A percentile compares a stretch with the other conserved stretches of the same genome.
These are phyloP conservation scores for Lasiosphaeriaceae sp. DNA, from an alignment of 495 filamentous ascomycete species.

Conservation along the genomic window DNA sequence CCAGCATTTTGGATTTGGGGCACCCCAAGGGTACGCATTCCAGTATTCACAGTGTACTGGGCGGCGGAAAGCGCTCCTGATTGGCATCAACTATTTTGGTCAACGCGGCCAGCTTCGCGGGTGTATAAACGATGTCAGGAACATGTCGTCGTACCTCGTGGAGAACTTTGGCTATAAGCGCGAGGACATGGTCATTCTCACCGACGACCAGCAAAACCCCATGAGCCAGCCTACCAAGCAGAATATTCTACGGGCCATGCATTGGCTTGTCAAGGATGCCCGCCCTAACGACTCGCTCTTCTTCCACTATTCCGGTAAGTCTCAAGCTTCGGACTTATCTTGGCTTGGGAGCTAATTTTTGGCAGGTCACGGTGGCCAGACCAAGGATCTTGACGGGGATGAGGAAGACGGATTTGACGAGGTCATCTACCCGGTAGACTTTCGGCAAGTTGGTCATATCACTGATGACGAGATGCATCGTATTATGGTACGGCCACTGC, in stretches of 20 bases:
- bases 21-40: slow-evolving; percentile 74
- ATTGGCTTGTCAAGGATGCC: slow-evolving; percentile 96
- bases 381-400: slow-evolving; percentile 91
- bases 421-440: slow-evolving; percentile 97
- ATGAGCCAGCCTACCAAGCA: slow-evolving; percentile 96
- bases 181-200: slow-evolving; percentile 97
- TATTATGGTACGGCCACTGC: slow-evolving; percentile 86
- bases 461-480: slow-evolving; percentile 98
- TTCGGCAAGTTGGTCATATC: slow-evolving; percentile 84
- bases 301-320: slow-evolving; percentile 94
- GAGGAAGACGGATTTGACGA: slow-evolving; percentile 96
- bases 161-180: slow-evolving; percentile 89
- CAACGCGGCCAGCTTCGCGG: slow-evolving; percentile 88
- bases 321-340: neutral
- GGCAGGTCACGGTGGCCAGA: slow-evolving; percentile 90
- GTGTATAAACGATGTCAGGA: slow-evolving; percentile 98
- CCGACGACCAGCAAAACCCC: slow-evolving; percentile 94
- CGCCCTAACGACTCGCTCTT: slow-evolving; percentile 93
- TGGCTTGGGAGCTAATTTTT: neutral
- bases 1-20: slow-evolving; percentile 72
- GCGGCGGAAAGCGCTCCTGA: slow-evolving; percentile 84
- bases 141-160: slow-evolving; percentile 91
- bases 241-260: slow-evolving; percentile 96
- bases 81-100: slow-evolving; percentile 97
- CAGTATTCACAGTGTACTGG: slow-evolving; percentile 93